Base-by-base conservation (phyloP, 2,329 filamentous ascomycete genomes). In the Tolypocladium sp. region DNA sequence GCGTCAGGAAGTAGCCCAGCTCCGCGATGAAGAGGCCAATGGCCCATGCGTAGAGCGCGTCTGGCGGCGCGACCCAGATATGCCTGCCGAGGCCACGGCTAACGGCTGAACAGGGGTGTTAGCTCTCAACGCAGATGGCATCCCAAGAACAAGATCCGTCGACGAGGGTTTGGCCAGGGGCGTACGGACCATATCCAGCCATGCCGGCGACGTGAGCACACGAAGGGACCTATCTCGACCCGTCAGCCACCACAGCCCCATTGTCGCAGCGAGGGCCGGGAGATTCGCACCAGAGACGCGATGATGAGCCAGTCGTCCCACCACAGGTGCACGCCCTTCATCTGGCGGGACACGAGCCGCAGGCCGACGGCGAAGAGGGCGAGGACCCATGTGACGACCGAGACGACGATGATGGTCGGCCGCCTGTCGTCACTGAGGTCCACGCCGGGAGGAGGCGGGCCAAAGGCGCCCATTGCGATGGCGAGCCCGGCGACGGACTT, bases 251-350 rank as follows among this genome's bases (percentile, higher is more conserved):
- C 41, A n/a, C 40, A 10, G 4, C 17, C 20, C 20, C 10, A 9
- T 9, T 37, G 37, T 7, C 37, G 37, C 10, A 5, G 13, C 30
- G 25, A 5, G 10, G 37, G 12, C 27, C 35, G 25, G 9, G 6
- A 42, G 30, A 15, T n/a, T 20, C 59, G 10, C 61, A 69, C 67
- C 60, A 69, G n/a, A 8, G 66, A 55, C 6, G 59, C 55, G 17
- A 66, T 51, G 20, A 68, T 65, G 46, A 69, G 57, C 60, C 63
- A 69, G 44, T 68, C 67, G 22, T 69, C 67, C 53, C 61, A 42
- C 67, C 67, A 68, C 0, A 68, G 57, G 4, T 33, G 15, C 15
- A 62, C 56, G 1, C 58, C 42, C 27, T 63, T 65, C 13, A 69
- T 60, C 8, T 49, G 60, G 20, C 65, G 66, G 9, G 62, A 58